A percentile compares a stretch with the other conserved stretches of the same genome.
Conservation (phyloP, 106 monocot species). For the Dactylorhiza incarnata region DNA sequence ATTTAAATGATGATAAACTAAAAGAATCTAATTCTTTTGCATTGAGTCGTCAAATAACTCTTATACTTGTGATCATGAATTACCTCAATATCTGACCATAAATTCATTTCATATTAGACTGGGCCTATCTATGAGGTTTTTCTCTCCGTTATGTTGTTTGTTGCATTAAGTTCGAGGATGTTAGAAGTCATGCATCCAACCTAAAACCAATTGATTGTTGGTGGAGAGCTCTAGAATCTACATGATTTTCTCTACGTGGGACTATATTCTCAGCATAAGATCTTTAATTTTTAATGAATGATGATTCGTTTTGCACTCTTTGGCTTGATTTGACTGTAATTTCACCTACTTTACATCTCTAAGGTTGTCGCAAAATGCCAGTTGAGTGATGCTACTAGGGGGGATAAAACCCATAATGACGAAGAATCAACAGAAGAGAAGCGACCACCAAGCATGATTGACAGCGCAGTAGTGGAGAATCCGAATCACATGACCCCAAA, state of each 20-base stretch:
- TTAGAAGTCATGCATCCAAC: no score
- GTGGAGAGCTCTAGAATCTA: no score
- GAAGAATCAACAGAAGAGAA: conserved; percentile 25
- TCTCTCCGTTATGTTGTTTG: neutral
- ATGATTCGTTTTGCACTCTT: neutral
- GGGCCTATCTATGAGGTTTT: neutral
- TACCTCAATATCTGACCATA: neutral
- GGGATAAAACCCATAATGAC: conserved; percentile 22
- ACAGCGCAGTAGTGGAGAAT: conserved; percentile 26
- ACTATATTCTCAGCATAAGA: no score
- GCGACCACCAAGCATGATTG: conserved; percentile 19
- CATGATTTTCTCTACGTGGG: no score
- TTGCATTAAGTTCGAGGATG: neutral
- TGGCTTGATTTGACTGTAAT: neutral
- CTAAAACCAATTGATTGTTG: no score
- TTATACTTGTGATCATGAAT: neutral
- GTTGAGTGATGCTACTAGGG: conserved; percentile 35
- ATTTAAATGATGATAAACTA: neutral
- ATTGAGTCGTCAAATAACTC: neutral
- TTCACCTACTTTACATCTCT: neutral
- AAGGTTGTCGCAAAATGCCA: neutral
- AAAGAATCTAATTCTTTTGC: neutral
- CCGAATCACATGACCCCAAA: conserved; percentile 16
- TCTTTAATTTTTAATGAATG: neutral
- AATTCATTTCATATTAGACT: neutral